Conservation (phyloP, 495 filamentous ascomycete genomes). For the Penicillium bovifimosum region DNA sequence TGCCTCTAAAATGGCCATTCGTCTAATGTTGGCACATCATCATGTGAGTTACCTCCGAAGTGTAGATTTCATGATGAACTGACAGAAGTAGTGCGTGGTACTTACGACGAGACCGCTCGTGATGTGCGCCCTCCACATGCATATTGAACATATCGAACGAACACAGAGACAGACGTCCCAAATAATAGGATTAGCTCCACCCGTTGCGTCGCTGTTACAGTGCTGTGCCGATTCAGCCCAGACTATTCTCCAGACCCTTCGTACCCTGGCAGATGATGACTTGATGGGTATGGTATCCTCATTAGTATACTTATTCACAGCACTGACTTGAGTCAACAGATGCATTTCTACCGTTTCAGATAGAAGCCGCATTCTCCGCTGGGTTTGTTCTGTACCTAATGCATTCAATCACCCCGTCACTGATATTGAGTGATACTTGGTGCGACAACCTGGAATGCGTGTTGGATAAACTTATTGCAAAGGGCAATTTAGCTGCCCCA, state of each 20-base stretch:
- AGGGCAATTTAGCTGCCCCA: constrained; percentile 26
- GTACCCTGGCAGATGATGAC: constrained; percentile 27
- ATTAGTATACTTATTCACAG: not conserved
- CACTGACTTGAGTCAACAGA: constrained; percentile 8
- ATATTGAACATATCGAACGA: constrained; percentile 26
- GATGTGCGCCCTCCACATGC: constrained; percentile 31
- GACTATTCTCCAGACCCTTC: constrained; percentile 30
- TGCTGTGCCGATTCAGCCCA: constrained; percentile 31
- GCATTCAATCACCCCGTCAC: constrained; percentile 20
- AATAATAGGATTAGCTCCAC: constrained; percentile 14
- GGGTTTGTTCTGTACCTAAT: constrained; percentile 30
- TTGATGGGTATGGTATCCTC: constrained; percentile 17
- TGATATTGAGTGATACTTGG: constrained; percentile 23
- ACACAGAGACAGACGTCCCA: constrained; percentile 18
- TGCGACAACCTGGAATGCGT: constrained; percentile 24
- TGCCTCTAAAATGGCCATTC: constrained; percentile 29
- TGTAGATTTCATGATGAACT: not conserved
- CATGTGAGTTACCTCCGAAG: constrained; percentile 15
- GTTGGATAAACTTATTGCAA: constrained; percentile 21
- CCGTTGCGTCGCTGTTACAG: constrained; percentile 27
- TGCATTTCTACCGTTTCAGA: constrained; percentile 29
- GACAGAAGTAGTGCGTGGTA: constrained; percentile 21
- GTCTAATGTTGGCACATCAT: constrained; percentile 28
- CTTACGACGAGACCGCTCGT: constrained; percentile 29
- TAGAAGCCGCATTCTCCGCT: constrained; percentile 31